phyloP scores from a whole-genome alignment of 2,329 filamentous ascomycete species.

The Bertia moriformis region DNA sequence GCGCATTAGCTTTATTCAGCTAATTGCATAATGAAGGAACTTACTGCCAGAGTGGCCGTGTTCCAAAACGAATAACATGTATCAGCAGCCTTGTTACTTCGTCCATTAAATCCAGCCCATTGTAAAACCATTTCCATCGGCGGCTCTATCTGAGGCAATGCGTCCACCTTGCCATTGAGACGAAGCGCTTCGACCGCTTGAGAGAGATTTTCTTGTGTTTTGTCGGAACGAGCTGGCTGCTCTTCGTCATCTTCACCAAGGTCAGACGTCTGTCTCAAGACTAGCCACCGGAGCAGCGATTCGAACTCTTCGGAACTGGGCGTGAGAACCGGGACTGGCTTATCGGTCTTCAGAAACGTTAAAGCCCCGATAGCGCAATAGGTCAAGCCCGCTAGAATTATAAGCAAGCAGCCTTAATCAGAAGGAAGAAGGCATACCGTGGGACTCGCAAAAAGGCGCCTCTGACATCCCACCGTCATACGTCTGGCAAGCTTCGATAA shows the following conservation, averaged over 20 bases:
- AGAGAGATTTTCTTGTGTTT: slow-evolving; percentile 25
- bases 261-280: slow-evolving; percentile 26
- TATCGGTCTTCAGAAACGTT: slow-evolving; percentile 44
- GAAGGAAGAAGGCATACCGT: slow-evolving; percentile 35
- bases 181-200: slow-evolving; percentile 11
- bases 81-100: slow-evolving; percentile 80
- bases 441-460: slow-evolving; percentile 65
- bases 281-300: slow-evolving; percentile 14
- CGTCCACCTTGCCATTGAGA: neutral
- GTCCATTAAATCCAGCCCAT: slow-evolving; percentile 72
- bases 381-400: slow-evolving; percentile 60
- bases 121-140: slow-evolving; percentile 14
- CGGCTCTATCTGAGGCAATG: slow-evolving; percentile 2
- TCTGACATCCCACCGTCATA: slow-evolving; percentile 80
- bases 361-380: slow-evolving; percentile 76
- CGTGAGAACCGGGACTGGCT: slow-evolving; percentile 14
- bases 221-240: no score
- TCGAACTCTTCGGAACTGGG: slow-evolving; percentile 23
- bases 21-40: slow-evolving; percentile 21
- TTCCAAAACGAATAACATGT: slow-evolving; percentile 97
- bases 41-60: slow-evolving; percentile 40
- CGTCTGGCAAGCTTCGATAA: slow-evolving; percentile 58
- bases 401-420: no score
- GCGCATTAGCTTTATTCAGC: slow-evolving; percentile 2
- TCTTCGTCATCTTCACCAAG: slow-evolving; percentile 33